Evolutionary conservation across 2,329 filamentous ascomycete species (phyloP).

Genomic region (Albifimbria verrucaria): DNA sequence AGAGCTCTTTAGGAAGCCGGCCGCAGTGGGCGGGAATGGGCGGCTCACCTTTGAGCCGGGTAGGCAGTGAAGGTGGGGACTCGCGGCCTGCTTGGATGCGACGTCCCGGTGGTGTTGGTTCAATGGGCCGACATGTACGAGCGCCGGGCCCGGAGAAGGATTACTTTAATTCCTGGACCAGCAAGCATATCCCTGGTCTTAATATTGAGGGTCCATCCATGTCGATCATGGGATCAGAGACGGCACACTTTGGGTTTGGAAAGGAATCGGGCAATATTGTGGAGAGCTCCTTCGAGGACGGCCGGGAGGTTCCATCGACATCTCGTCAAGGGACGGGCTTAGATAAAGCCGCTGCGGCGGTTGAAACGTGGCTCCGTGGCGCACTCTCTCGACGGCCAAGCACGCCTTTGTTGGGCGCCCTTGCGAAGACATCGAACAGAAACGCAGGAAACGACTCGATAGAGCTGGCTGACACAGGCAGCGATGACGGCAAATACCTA

Average conservation of each 20-base stretch:
- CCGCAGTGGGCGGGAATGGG: slow-evolving; percentile 30
- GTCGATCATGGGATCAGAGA: slow-evolving; percentile 61
- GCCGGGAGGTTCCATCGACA: slow-evolving; percentile 36
- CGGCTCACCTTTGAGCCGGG: slow-evolving; percentile 31
- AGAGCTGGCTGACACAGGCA: slow-evolving; percentile 63
- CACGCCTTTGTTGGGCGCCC: slow-evolving; percentile 43
- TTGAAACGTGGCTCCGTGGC: slow-evolving; percentile 88
- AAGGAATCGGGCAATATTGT: slow-evolving; percentile 40
- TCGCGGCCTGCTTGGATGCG: slow-evolving; percentile 61
- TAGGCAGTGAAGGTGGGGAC: slow-evolving; percentile 36
- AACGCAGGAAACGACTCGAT: slow-evolving; percentile 59
- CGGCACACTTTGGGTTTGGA: slow-evolving; percentile 53
- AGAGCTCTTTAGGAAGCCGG: slow-evolving; percentile 37
- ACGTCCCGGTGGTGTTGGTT: slow-evolving; percentile 85
- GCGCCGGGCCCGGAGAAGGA: slow-evolving; percentile 81
- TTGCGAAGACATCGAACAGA: slow-evolving; percentile 25
- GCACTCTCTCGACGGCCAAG: slow-evolving; percentile 64
- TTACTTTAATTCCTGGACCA: slow-evolving; percentile 78
- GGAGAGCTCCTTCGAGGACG: slow-evolving; percentile 49
- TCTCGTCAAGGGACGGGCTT: slow-evolving; percentile 54
- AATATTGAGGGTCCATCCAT: slow-evolving; percentile 68
- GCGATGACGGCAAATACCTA: slow-evolving; percentile 46
- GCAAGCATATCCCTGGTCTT: slow-evolving; percentile 76
- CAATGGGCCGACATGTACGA: slow-evolving; percentile 67
- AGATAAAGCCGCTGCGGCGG: slow-evolving; percentile 80